phyloP scores from a whole-genome alignment of 805 yeast species.

The Yueomyces sinensis region DNA sequence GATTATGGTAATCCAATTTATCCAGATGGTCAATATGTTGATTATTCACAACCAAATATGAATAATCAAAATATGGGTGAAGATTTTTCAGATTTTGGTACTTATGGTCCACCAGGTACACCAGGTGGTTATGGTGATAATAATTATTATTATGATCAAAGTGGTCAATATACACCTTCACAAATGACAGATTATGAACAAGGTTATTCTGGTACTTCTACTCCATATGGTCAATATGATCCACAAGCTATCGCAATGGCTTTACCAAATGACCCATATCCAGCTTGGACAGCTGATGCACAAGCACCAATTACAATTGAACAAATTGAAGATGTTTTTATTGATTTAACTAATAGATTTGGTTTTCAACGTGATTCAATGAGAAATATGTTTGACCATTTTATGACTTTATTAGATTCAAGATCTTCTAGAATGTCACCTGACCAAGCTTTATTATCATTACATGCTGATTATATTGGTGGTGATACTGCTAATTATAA shows the following conservation, averaged over 20 bases:
- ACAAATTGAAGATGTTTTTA: conserved; percentile 76
- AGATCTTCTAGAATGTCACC: conserved; percentile 83
- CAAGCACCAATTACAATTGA: conserved; percentile 73
- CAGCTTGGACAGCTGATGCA: conserved; percentile 97
- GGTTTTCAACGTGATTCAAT: conserved; percentile 88
- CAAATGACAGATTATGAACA: conserved; percentile 78
- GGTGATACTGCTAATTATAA: conserved; percentile 78
- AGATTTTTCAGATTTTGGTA: conserved; percentile 54
- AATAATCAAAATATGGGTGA: conserved; percentile 26
- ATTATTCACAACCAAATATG: conserved; percentile 17
- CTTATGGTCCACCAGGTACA: conserved; percentile 41
- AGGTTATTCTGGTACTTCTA: conserved; percentile 72
- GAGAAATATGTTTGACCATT: conserved; percentile 83
- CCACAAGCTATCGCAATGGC: conserved; percentile 54
- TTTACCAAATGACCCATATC: conserved; percentile 84
- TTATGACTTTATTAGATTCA: conserved; percentile 73
- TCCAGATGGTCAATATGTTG: conserved; percentile 17
- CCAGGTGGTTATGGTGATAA: conserved; percentile 52
- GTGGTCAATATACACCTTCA: conserved; percentile 65
- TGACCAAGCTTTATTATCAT: conserved; percentile 64
- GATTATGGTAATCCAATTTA: conserved; percentile 32
- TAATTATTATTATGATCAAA: background rate
- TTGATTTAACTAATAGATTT: conserved; percentile 68
- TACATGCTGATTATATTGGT: conserved; percentile 81
- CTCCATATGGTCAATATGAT: conserved; percentile 49